Base-by-base conservation (phyloP, 2,329 filamentous ascomycete species). In the Talaromyces sp. region DNA sequence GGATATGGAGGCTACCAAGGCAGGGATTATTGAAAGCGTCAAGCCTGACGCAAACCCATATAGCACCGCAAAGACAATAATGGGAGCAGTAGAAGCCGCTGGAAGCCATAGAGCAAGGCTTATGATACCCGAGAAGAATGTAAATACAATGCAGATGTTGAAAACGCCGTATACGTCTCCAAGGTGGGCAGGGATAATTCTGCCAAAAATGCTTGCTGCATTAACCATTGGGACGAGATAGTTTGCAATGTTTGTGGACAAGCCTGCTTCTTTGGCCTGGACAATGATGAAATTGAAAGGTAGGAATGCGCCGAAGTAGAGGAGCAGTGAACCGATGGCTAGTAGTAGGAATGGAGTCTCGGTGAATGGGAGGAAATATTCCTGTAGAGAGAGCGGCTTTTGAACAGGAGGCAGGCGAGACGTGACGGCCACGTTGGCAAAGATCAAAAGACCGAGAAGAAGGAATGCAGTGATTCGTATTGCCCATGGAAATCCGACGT, bases 11-110 rank as follows among this genome's bases (percentile, higher is more conserved):
- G 87, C 87, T 30, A 92, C 78, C n/a, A 89, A 76, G 0, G 87
- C 82, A 0, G 89, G 86, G 0, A 79, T 78, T 40, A 91, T 75
- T 1, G 83, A 83, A 50, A 89, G 83, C 68, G 87, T 88, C 5
- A 84, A 84, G 10, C 89, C 89, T 0, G 85, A 87, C 7, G 82
- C 82, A 69, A 91, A 89, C 12, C 88, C 89, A 66, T 88, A 91
- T 6, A 89, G 73, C 30, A 82, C 77, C 16, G 83, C 81, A 70
- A 89, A 91, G 50, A 85, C 79, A 52, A 90, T 79, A 63, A 88
- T 83, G 4, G 83, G 80, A 0, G 82, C 81, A 4, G 85, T 82
- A 52, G 76, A 77, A 2, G 75, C 75, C 42, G 72, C 80, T 2
- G 79, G 80, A 6, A 85, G 73, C 84, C 85, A 83, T 1, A 88